These are phyloP conservation scores for Aspergillus baeticus DNA, from an alignment of 495 filamentous ascomycete genomes.

Conservation along the genomic window DNA sequence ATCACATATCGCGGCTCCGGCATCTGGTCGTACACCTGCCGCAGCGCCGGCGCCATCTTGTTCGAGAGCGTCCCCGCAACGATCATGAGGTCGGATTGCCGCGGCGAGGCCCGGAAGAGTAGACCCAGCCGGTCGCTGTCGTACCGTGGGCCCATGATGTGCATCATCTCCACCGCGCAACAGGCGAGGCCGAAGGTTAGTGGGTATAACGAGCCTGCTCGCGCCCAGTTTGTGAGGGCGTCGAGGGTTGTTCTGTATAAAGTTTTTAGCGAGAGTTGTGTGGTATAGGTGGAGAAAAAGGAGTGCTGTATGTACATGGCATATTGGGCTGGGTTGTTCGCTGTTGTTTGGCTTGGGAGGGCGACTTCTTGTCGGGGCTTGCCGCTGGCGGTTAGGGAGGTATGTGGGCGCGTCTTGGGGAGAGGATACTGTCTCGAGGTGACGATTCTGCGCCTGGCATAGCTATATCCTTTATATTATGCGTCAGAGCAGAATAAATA, in stretches of 20 bases:
- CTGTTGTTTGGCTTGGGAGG: too few relatives aligned
- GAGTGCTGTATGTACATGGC: too few relatives aligned
- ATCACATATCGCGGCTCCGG: conserved; percentile 95
- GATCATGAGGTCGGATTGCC: conserved; percentile 97
- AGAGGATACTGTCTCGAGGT: too few relatives aligned
- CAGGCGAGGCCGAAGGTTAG: conserved; percentile 97
- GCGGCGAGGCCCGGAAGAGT: conserved; percentile 93
- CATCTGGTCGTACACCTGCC: conserved; percentile 98
- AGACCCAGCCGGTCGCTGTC: conserved; percentile 94
- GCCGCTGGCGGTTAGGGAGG: too few relatives aligned
- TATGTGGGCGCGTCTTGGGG: too few relatives aligned
- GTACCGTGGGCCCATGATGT: conserved; percentile 91
- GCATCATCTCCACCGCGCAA: conserved; percentile 99
- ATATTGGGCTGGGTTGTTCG: too few relatives aligned
- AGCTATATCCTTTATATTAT: too few relatives aligned
- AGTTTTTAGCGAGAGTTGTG: too few relatives aligned
- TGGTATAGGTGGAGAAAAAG: too few relatives aligned
- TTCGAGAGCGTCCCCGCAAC: conserved; percentile 94
- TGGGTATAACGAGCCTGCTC: conserved; percentile 92
- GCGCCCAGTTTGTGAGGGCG: conserved; percentile 89
- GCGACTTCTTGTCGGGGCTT: too few relatives aligned
- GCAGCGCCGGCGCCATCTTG: conserved; percentile 94
- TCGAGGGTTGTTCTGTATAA: conserved; percentile 90
- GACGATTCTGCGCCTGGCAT: too few relatives aligned
- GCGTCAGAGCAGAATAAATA: too few relatives aligned